phyloP scores from a whole-genome alignment of 2,329 filamentous ascomycete species.

The Ceratocystis diversiconidia region DNA sequence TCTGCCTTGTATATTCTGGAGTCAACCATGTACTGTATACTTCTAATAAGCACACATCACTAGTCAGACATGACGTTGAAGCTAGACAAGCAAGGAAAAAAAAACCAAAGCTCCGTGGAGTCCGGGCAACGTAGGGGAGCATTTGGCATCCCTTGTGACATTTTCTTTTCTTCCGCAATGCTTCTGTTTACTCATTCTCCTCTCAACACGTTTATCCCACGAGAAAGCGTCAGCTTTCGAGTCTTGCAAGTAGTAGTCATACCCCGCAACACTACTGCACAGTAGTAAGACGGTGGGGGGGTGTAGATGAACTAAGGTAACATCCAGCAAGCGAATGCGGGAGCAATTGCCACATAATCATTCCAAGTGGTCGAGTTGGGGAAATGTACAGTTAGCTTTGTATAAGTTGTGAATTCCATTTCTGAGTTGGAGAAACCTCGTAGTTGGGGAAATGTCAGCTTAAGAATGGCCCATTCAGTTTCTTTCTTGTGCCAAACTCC shows the following conservation, averaged over 20 bases:
- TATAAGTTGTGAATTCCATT: no score
- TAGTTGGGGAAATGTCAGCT: no score
- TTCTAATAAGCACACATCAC: neutral
- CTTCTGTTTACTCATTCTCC: neutral
- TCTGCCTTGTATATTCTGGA: neutral
- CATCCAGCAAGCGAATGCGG: neutral
- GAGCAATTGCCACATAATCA: neutral
- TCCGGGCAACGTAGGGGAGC: neutral
- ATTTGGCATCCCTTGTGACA: neutral
- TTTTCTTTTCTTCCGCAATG: neutral
- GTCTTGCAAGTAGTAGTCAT: no score
- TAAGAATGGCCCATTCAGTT: no score
- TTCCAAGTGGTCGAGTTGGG: neutral
- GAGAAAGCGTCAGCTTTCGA: neutral
- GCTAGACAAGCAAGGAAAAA: neutral
- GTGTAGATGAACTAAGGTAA: neutral
- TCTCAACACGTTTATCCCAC: neutral
- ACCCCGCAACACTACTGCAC: no score
- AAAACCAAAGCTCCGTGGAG: neutral
- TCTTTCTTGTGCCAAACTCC: no score
- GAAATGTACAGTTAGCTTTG: neutral
- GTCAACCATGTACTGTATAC: neutral
- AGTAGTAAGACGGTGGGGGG: neutral
- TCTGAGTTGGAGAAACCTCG: no score
- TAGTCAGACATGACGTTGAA: neutral